A percentile compares a stretch with the other conserved stretches of the same genome.
phyloP scores from a whole-genome alignment of 257 asterid genomes.

The Perilla frutescens region DNA sequence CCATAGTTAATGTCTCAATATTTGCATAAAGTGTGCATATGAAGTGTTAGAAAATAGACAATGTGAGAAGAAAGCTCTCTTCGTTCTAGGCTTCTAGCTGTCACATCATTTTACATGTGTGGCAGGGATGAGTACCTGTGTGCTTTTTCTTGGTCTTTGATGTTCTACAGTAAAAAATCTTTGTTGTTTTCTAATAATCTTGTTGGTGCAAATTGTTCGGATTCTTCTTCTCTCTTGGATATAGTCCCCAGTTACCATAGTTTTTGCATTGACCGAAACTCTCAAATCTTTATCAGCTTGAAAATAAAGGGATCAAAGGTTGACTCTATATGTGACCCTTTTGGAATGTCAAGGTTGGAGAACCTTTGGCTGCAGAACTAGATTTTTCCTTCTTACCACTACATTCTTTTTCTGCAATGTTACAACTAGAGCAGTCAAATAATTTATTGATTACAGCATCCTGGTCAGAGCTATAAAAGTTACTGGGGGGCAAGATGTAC shows the following conservation, averaged over 20 bases:
- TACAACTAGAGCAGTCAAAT: neutral
- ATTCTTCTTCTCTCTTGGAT: conserved; percentile 11
- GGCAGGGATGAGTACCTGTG: neutral
- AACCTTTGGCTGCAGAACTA: neutral
- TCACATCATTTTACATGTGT: neutral
- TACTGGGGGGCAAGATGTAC: neutral
- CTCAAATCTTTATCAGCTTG: neutral
- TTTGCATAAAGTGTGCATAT: neutral
- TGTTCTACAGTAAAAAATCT: neutral
- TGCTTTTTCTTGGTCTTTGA: neutral
- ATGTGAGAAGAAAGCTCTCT: neutral
- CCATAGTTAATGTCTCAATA: neutral
- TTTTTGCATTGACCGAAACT: neutral
- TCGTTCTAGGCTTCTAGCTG: neutral
- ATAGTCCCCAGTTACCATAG: neutral
- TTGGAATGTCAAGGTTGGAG: neutral
- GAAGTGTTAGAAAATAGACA: neutral
- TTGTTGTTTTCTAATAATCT: neutral
- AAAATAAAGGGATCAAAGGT: neutral
- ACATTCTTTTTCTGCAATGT: neutral
- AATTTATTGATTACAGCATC: neutral
- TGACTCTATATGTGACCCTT: neutral
- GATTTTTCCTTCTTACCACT: neutral
- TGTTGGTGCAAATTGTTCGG: neutral
- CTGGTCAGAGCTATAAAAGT: neutral